A percentile compares a stretch with the other conserved stretches of the same genome.
Conservation (phyloP, 495 filamentous ascomycete species). For the Tuber aestivum region DNA sequence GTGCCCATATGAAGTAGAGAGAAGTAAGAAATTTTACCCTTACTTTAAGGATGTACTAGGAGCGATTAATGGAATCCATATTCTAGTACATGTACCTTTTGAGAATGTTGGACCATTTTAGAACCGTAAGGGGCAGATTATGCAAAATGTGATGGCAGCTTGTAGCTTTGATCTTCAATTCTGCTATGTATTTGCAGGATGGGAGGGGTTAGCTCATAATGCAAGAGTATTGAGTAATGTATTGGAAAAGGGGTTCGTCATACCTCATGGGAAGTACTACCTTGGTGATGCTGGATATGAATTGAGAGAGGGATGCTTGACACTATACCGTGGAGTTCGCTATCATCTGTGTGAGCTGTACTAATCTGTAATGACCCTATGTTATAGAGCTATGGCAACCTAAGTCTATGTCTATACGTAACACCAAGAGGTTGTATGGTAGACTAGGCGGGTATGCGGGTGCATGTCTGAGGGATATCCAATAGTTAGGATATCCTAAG, state of each 20-base stretch:
- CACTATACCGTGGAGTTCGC: conserved; percentile 9
- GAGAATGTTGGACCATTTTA: too few species aligned
- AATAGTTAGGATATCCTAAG: too few species aligned
- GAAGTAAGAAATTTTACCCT: conserved; percentile 9
- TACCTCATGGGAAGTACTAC: conserved; percentile 12
- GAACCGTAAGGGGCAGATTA: background rate
- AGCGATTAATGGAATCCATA: conserved; percentile 26
- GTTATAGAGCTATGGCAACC: too few species aligned
- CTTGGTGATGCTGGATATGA: conserved; percentile 21
- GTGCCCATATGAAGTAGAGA: background rate
- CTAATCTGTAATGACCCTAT: too few species aligned
- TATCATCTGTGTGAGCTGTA: conserved; percentile 12
- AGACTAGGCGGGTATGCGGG: too few species aligned
- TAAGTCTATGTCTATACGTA: too few species aligned
- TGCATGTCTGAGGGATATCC: too few species aligned
- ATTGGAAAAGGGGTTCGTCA: background rate
- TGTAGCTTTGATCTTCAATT: conserved; percentile 18
- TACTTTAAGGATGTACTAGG: conserved; percentile 29
- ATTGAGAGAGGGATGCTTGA: background rate
- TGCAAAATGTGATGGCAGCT: conserved; percentile 17
- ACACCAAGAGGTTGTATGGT: too few species aligned
- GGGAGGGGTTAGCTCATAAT: conserved; percentile 23
- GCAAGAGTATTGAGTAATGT: conserved; percentile 5
- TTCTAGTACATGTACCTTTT: background rate
- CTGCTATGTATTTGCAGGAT: conserved; percentile 14